phyloP scores from a whole-genome alignment of 352 stramenopile species.

The Saprolegnia diclina region DNA sequence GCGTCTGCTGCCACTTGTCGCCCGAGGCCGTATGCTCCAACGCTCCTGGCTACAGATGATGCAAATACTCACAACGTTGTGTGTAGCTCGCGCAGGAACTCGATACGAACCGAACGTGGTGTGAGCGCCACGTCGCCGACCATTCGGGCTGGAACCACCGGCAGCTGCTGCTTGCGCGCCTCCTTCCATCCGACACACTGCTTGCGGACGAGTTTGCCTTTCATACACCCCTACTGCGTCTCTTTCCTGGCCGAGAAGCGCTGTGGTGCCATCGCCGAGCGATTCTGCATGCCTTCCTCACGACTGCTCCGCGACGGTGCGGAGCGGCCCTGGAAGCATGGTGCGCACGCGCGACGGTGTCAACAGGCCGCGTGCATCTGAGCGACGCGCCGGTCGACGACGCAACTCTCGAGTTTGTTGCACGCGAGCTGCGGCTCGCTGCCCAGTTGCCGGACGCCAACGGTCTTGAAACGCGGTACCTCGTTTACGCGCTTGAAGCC shows the following conservation, averaged over 20 bases:
- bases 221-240: constrained; percentile 42
- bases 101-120: constrained; percentile 48
- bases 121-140: constrained; percentile 58
- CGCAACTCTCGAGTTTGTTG: neutral
- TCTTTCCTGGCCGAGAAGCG: constrained; percentile 52
- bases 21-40: constrained; percentile 2
- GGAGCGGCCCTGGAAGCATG: neutral
- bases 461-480: neutral
- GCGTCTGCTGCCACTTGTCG: constrained; percentile 47
- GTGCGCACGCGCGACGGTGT: neutral
- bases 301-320: neutral
- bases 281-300: constrained; percentile 34
- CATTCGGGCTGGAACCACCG: constrained; percentile 80
- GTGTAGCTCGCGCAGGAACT: constrained; percentile 41
- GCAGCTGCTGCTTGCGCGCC: constrained; percentile 42
- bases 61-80: neutral
- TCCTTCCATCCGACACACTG: constrained; percentile 23
- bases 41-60: neutral
- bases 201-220: constrained; percentile 47
- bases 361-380: neutral
- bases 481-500: neutral
- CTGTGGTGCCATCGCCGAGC: constrained; percentile 78
- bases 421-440: neutral
- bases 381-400: neutral
- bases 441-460: neutral